A percentile compares a stretch with the other conserved stretches of the same genome.
These are phyloP conservation scores for Pythium sp. DNA, from an alignment of 352 stramenopile species.

Conservation along the genomic window DNA sequence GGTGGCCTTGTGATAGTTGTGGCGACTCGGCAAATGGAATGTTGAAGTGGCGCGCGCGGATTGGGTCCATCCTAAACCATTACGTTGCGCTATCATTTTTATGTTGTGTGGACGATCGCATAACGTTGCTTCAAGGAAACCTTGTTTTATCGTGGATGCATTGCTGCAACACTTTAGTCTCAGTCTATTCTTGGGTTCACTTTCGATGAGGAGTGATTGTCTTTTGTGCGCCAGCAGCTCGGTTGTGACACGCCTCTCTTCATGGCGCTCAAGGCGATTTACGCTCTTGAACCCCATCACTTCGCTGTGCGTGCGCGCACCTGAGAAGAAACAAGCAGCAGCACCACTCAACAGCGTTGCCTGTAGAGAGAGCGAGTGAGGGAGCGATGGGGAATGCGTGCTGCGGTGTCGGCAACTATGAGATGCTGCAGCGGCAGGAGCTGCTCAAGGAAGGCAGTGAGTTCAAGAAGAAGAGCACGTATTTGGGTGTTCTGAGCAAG, in stretches of 20 bases:
- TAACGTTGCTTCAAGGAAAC: not conserved
- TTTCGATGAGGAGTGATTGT: not conserved
- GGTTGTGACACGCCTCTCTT: not conserved
- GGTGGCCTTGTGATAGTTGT: too few species aligned
- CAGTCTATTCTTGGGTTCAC: slow-evolving; percentile 7
- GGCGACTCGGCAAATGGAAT: not conserved
- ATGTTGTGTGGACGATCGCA: not conserved
- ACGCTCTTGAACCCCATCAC: not conserved
- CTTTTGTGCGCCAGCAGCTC: not conserved
- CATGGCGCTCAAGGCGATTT: not conserved
- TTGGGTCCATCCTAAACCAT: not conserved
- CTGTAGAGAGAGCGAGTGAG: not conserved
- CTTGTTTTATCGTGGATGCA: not conserved
- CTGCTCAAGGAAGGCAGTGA: slow-evolving; percentile 63
- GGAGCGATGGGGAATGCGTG: slow-evolving; percentile 63
- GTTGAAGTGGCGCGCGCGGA: slow-evolving; percentile 4
- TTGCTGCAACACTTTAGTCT: not conserved
- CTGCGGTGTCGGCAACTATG: slow-evolving; percentile 48
- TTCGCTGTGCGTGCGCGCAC: not conserved
- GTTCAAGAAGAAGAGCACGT: slow-evolving; percentile 71
- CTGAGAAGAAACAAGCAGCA: not conserved
- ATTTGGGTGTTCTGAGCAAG: slow-evolving; percentile 59
- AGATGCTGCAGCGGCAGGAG: slow-evolving; percentile 59
- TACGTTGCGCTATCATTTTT: not conserved
- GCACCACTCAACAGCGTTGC: not conserved